These are phyloP conservation scores for Phytophthora foliorum DNA, from an alignment of 352 stramenopile species.

Conservation along the genomic window DNA sequence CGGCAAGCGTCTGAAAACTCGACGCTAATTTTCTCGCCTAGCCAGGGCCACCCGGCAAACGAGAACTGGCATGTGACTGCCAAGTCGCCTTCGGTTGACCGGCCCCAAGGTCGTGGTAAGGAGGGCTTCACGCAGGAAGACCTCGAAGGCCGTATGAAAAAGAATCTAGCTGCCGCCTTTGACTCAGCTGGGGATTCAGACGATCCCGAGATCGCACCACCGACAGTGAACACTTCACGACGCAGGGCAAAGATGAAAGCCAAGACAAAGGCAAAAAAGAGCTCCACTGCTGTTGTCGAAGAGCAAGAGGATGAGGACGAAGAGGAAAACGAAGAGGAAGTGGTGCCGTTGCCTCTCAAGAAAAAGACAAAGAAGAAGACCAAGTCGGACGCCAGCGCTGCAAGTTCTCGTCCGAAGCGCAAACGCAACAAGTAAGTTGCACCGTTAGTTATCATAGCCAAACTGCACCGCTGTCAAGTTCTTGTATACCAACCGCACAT, in stretches of 20 bases:
- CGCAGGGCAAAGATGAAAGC: slow-evolving; percentile 35
- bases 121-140: slow-evolving; percentile 62
- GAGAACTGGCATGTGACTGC: slow-evolving; percentile 67
- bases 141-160: slow-evolving; percentile 72
- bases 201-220: slow-evolving; percentile 25
- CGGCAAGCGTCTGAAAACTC: slow-evolving; percentile 16
- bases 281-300: slow-evolving; percentile 10
- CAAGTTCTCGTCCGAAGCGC: slow-evolving; percentile 41
- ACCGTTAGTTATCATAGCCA: background rate
- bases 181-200: slow-evolving; percentile 44
- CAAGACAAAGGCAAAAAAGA: slow-evolving; percentile 36
- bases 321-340: slow-evolving; percentile 39
- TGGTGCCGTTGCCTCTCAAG: slow-evolving; percentile 59
- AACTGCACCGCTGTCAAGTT: no score
- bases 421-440: slow-evolving; percentile 42
- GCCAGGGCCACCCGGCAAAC: slow-evolving; percentile 34
- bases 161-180: slow-evolving; percentile 58
- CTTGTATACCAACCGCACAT: slow-evolving; percentile 1
- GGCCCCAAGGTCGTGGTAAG: slow-evolving; percentile 21
- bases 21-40: slow-evolving; percentile 72
- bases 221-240: slow-evolving; percentile 25
- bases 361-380: slow-evolving; percentile 51
- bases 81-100: slow-evolving; percentile 61
- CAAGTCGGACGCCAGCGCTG: slow-evolving; percentile 29
- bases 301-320: slow-evolving; percentile 18